Conservation (phyloP, 129 eudicot genomes). For the Pseudognaphalium luteoalbum region DNA sequence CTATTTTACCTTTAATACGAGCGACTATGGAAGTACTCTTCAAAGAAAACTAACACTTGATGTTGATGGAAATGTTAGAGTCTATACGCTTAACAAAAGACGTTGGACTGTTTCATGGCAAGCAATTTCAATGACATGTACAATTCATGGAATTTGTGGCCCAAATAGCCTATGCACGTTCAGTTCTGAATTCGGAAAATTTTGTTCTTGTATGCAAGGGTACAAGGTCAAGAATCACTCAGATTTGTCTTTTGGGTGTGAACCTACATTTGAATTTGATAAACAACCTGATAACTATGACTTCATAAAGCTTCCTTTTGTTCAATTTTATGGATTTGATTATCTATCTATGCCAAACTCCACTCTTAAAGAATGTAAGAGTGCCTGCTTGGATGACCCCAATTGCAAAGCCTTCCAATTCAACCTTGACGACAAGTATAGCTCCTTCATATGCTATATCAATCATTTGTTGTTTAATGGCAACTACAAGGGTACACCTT, state of each 20-base stretch:
- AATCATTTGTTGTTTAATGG: constrained; percentile 1
- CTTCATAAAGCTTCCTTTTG: no score
- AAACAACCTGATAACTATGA: no score
- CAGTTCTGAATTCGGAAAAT: not conserved
- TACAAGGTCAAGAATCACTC: not conserved
- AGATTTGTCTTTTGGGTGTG: not conserved
- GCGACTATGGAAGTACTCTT: not conserved
- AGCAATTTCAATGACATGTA: not conserved
- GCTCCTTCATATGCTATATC: not conserved
- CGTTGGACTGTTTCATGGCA: constrained; percentile 7
- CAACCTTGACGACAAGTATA: no score
- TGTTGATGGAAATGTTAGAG: constrained; percentile 6
- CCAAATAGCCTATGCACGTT: constrained; percentile 35
- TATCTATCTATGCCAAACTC: no score
- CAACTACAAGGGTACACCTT: not conserved
- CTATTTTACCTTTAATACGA: not conserved
- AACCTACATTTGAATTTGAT: no score
- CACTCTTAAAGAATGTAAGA: no score
- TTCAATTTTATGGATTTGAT: no score
- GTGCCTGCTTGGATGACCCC: no score
- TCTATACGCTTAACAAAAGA: not conserved
- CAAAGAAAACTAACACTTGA: not conserved
- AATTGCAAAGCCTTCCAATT: no score
- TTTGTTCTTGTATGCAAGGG: not conserved
- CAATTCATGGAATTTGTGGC: constrained; percentile 47